Base-by-base conservation (phyloP, 192 early-diverging fungal genomes). In the Lobulomyces angularis region DNA sequence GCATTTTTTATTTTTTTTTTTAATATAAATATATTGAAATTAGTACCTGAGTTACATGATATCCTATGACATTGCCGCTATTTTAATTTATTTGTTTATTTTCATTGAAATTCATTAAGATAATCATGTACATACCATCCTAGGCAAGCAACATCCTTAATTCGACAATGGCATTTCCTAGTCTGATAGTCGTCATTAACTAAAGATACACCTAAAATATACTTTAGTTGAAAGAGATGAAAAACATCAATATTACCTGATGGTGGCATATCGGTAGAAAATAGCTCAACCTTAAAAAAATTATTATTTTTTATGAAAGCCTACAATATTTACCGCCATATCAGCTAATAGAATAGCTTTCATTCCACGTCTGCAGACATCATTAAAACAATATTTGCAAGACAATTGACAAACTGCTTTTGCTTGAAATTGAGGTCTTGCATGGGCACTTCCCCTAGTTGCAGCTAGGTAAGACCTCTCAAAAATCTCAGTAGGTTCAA, bases 121-220 rank as follows among this genome's bases (percentile, higher is more conserved):
- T 22, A 17, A 18, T 35, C 9, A 37, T 2, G 7, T 5, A 37
- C 55, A 34, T 65, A 83, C 80, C 80, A 86, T 44, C 68, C 74
- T 14, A 84, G 37, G 53, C 84, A 87, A 8, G 83, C 83, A 2
- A 87, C 72, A 51, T 87, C 84, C 1, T 81, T 57, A 35, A 87
- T 87, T 24, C 73, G 52, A 47, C 84, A 87, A 21, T 63, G 64
- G 43, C 84, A 87, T 47, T 81, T 84, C 17, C 75, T 46, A 2
- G 84, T 86, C 48, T 74, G 46, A 51, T 86, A 86, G 46, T 86
- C 84, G n/a, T 85, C 67, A 20, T 75, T 73, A 2, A 87, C 69
- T n/a, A 86, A 53, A n/a, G n/a, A n/a, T n/a, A n/a, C n/a, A n/a
- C n/a, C 31, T 83, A 76, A 1, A 85, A 70, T 16, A 79, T 65